These are phyloP conservation scores for Globisporangium barbulae DNA, from an alignment of 352 stramenopile genomes.

Conservation along the genomic window DNA sequence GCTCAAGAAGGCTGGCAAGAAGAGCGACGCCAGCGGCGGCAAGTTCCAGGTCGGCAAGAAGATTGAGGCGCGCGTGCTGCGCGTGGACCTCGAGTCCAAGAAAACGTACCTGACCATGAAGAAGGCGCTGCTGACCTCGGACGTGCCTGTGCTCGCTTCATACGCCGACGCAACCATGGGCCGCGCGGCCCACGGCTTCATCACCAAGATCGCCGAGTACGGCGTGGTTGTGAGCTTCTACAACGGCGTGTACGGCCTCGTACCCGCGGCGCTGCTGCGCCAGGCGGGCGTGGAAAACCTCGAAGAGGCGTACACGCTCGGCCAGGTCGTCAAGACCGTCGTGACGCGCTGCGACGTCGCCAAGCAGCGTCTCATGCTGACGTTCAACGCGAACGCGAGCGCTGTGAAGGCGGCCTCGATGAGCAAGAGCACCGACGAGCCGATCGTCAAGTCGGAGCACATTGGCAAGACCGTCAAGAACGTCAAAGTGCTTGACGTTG, in stretches of 20 bases:
- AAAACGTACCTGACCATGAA: constrained; percentile 93
- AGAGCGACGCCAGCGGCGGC: constrained; percentile 47
- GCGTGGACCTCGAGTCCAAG: constrained; percentile 87
- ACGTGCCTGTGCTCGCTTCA: constrained; percentile 70
- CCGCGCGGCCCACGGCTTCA: constrained; percentile 84
- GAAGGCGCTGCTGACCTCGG: constrained; percentile 72
- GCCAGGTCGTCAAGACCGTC: constrained; percentile 83
- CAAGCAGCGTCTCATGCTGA: constrained; percentile 87
- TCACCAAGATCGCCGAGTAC: constrained; percentile 93
- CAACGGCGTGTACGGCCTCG: constrained; percentile 93
- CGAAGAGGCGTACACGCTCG: constrained; percentile 79
- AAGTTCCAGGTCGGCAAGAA: constrained; percentile 82
- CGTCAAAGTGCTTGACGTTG: constrained; percentile 66
- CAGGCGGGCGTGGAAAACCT: constrained; percentile 82
- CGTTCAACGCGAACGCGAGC: constrained; percentile 61
- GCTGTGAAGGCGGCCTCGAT: constrained; percentile 2
- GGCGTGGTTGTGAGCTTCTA: constrained; percentile 95
- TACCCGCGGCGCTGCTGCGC: constrained; percentile 83
- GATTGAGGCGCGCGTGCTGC: constrained; percentile 77
- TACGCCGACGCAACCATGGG: constrained; percentile 74
- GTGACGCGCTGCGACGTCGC: constrained; percentile 70
- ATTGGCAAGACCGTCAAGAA: constrained; percentile 57
- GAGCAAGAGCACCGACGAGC: constrained; percentile 5
- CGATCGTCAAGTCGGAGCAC: constrained; percentile 25
- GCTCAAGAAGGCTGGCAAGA: constrained; percentile 60